phyloP scores from a whole-genome alignment of 1,284 basidiomycete species.

The Cryptococcus amylolentus region DNA sequence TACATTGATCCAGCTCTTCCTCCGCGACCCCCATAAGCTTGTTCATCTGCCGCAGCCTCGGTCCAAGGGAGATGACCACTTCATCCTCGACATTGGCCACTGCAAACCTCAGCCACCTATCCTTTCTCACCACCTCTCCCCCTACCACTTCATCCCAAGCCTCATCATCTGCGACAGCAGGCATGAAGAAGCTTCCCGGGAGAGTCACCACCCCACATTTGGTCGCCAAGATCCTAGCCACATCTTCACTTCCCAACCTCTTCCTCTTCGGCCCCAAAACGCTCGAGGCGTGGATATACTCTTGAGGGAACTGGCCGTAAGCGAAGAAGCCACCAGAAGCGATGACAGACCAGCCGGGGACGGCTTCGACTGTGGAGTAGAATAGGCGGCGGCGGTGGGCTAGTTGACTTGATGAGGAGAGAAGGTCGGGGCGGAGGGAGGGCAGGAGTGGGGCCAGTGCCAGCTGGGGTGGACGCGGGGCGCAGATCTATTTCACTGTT shows the following conservation, averaged over 20 bases:
- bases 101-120: slow-evolving; percentile 69
- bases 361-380: slow-evolving; percentile 44
- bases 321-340: slow-evolving; percentile 71
- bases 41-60: slow-evolving; percentile 56
- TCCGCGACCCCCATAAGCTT: slow-evolving; percentile 28
- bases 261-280: slow-evolving; percentile 57
- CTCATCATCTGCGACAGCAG: slow-evolving; percentile 31
- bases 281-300: slow-evolving; percentile 54
- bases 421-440: slow-evolving; percentile 58
- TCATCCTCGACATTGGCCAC: slow-evolving; percentile 74
- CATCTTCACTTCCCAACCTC: slow-evolving; percentile 51
- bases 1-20: neutral
- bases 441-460: slow-evolving; percentile 61
- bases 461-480: slow-evolving; percentile 66
- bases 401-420: slow-evolving; percentile 56
- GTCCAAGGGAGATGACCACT: slow-evolving; percentile 59
- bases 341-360: slow-evolving; percentile 61
- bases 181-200: slow-evolving; percentile 66
- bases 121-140: slow-evolving; percentile 46
- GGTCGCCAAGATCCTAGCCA: slow-evolving; percentile 61
- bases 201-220: slow-evolving; percentile 65
- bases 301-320: slow-evolving; percentile 64
- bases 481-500: slow-evolving; percentile 58
- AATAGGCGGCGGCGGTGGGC: slow-evolving; percentile 63
- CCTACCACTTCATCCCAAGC: slow-evolving; percentile 33